Evolutionary conservation across 169 alveolate species (phyloP).

Genomic region (Miamiensis avidus): DNA sequence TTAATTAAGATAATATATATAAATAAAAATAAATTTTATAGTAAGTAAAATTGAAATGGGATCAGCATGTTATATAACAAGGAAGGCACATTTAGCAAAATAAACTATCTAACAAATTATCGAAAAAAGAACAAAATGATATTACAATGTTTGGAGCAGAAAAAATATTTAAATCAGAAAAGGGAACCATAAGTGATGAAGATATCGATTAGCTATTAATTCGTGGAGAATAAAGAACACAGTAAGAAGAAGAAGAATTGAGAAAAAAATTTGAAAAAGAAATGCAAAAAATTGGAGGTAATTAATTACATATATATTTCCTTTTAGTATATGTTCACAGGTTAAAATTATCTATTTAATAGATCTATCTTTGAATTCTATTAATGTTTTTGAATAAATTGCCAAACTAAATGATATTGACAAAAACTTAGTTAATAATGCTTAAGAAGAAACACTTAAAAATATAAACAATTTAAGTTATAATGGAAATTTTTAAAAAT

Average conservation of each 20-base stretch:
- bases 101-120: conserved; percentile 35
- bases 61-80: conserved; percentile 93
- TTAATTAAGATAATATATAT: no score
- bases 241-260: conserved; percentile 5
- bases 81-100: conserved; percentile 86
- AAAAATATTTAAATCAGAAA: conserved; percentile 80
- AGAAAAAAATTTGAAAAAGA: neutral
- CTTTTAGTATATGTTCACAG: conserved; percentile 19
- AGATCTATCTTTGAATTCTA: no score
- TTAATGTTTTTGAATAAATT: no score
- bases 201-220: conserved; percentile 68
- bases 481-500: no score
- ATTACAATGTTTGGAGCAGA: conserved; percentile 89
- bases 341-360: conserved; percentile 15
- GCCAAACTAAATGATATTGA: no score
- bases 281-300: neutral
- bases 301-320: neutral
- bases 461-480: no score
- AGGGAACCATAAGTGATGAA: conserved; percentile 76
- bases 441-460: no score
- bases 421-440: no score
- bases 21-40: no score
- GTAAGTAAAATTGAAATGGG: conserved; percentile 91
- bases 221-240: conserved; percentile 58
- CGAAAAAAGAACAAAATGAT: conserved; percentile 81